Evolutionary conservation across 371 early-diverging fungal genomes (phyloP), one percentile per base, ranked within the genome.

Genomic region (Entomophthora muscae): DNA sequence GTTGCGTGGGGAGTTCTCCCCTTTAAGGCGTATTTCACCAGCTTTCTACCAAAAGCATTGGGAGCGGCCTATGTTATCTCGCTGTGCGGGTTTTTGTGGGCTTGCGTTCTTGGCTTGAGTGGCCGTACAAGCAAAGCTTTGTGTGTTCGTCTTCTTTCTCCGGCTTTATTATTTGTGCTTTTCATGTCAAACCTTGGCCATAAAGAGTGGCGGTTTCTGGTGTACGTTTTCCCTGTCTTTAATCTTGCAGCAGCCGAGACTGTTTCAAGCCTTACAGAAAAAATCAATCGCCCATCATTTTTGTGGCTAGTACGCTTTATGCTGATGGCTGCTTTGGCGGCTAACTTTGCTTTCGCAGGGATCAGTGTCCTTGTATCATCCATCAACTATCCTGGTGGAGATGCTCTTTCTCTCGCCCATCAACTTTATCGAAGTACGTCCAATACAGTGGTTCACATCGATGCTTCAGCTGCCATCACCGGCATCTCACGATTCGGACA

Each of bases 171-270:
- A 17, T 90, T 83, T 67, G 73, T 88, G 3, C 59, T 64, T 12
- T 22, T 82, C 0, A 90, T 92, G 65, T 90, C 92, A 12, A 70
- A 76, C 26, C 72, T 93, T 24, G 83, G 83, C 1, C 98, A 98
- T 73, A 98, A 98, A 73, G 98, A 98, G 69, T 93, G 93, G 93
- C 78, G 98, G 17, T 98, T 98, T 69, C 79, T 97, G 3, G 68
- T 96, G 3, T 91, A 93, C 29, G 79, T 84, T 1, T 73, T 97
- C 2, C 98, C 98, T 0, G 66, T 92, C 10, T 71, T 90, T 59
- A 95, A 95, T 63, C 63, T 84, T 2, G 80, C 81, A 52, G 90
- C 91, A 1, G 89, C 88, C 0, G 64, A 24, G 7, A 29, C 32
- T 63, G 21, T 55, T 22, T 63, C 28, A 42, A 27, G 24, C 17